Percentiles rank a stretch among this genome's conserved stretches.
phyloP scores from a whole-genome alignment of 2,329 filamentous ascomycete genomes.

The Cylindrodendrum hubeiense region DNA sequence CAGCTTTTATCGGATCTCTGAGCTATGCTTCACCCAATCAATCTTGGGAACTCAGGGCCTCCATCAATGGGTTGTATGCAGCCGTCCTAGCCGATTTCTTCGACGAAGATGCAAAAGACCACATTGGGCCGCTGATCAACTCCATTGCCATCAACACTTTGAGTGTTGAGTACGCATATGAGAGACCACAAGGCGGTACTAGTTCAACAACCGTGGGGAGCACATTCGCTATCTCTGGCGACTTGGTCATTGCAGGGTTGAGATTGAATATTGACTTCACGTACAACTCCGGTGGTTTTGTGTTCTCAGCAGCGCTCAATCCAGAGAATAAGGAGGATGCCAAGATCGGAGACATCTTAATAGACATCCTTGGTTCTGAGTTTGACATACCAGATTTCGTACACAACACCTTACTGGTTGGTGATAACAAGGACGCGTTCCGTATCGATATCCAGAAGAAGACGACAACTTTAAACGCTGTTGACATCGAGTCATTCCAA shows the following conservation, averaged over 20 bases:
- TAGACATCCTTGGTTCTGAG: conserved; percentile 22
- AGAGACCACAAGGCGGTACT: background rate
- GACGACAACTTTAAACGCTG: too few species aligned
- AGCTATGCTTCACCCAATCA: too few species aligned
- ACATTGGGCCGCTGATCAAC: conserved; percentile 21
- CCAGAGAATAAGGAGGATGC: background rate
- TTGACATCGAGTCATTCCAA: conserved; percentile 23
- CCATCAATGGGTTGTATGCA: conserved; percentile 16
- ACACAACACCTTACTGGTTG: conserved; percentile 5
- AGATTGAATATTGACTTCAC: conserved; percentile 26
- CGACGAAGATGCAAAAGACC: conserved; percentile 3
- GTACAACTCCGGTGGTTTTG: conserved; percentile 10
- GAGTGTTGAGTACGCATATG: conserved; percentile 21
- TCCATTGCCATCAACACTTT: conserved; percentile 29
- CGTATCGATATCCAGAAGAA: conserved; percentile 13
- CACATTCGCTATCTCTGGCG: conserved; percentile 31
- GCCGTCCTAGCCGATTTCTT: conserved; percentile 27
- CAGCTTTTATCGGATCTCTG: too few species aligned
- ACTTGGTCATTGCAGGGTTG: conserved; percentile 24
- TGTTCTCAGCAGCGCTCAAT: conserved; percentile 14
- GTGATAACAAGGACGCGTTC: background rate
- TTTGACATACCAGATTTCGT: conserved; percentile 31
- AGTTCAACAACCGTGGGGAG: background rate
- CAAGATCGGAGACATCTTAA: conserved; percentile 25
- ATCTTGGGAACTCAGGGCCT: conserved; percentile 9